A percentile compares a stretch with the other conserved stretches of the same genome.
phyloP scores from a whole-genome alignment of 257 asterid species.

The Osmanthus fragrans region DNA sequence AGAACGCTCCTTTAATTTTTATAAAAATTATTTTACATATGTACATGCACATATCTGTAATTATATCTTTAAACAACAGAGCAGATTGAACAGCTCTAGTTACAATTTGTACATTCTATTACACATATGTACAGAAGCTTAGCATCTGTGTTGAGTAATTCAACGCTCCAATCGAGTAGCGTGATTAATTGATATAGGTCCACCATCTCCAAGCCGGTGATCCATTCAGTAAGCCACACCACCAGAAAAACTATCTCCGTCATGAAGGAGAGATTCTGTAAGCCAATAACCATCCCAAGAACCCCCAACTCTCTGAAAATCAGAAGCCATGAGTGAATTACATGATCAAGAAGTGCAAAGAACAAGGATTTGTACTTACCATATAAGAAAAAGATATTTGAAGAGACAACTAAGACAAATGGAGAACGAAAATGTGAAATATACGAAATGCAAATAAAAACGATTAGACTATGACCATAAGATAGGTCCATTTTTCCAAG shows the following conservation, averaged over 20 bases:
- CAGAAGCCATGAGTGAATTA: conserved; percentile 5
- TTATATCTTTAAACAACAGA: conserved; percentile 21
- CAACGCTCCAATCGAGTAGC: conserved; percentile 4
- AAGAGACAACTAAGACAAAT: not conserved
- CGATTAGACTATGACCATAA: not conserved
- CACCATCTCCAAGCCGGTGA: conserved; percentile 5
- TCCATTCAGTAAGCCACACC: conserved; percentile 70
- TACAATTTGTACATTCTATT: not conserved
- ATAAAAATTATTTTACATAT: not conserved
- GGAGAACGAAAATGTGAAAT: not conserved
- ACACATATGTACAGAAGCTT: conserved; percentile 17
- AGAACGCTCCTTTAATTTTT: no score
- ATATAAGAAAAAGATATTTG: not conserved
- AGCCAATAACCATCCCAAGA: conserved; percentile 99
- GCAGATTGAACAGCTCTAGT: not conserved
- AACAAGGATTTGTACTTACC: not conserved
- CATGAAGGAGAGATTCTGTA: conserved; percentile 81
- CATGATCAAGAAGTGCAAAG: not conserved
- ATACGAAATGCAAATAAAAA: no score
- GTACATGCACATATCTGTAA: not conserved
- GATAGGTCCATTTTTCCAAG: not conserved
- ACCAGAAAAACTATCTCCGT: conserved; percentile 57
- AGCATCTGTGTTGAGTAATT: not conserved
- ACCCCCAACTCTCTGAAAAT: conserved; percentile 82
- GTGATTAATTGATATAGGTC: conserved; percentile 2